phyloP scores from a whole-genome alignment of 2,329 filamentous ascomycete species.

The Sporothrix euskadiensis region DNA sequence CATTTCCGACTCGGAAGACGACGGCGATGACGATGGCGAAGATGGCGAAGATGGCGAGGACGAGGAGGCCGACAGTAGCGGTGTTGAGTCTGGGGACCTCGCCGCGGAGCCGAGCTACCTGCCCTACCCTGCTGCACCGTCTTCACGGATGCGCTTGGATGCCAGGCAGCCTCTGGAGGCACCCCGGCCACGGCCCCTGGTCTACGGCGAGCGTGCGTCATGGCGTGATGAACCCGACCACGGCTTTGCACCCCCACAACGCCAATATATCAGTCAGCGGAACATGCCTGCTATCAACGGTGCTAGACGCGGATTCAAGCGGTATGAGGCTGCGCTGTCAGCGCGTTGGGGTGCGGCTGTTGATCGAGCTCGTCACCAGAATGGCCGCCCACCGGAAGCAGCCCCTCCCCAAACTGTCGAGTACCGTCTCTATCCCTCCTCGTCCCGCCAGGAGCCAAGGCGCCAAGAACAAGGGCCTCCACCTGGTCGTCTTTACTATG shows the following conservation, averaged over 20 bases:
- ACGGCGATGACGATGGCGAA: constrained; percentile 45
- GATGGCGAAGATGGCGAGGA: constrained; percentile 46
- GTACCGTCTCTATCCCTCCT: background rate
- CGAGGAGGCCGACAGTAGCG: constrained; percentile 37
- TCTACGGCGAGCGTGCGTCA: background rate
- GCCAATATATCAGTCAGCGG: background rate
- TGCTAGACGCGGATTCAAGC: constrained; percentile 46
- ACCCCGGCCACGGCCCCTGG: background rate
- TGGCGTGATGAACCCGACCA: background rate
- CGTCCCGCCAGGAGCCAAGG: background rate
- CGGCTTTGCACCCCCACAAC: background rate
- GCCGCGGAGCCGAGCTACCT: constrained; percentile 14
- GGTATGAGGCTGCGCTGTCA: constrained; percentile 45
- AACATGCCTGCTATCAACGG: background rate
- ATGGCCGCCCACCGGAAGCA: background rate
- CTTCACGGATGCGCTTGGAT: background rate
- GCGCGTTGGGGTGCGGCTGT: constrained; percentile 40
- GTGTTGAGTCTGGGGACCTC: constrained; percentile 26
- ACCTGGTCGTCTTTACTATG: background rate
- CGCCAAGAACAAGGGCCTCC: background rate
- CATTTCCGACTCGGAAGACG: constrained; percentile 61
- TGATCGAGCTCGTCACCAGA: constrained; percentile 34
- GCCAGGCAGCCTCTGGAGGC: background rate
- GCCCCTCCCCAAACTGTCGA: background rate
- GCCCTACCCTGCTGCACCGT: background rate